These are phyloP conservation scores for Rhodotorula sp. DNA, from an alignment of 1,284 basidiomycete species.

Conservation along the genomic window DNA sequence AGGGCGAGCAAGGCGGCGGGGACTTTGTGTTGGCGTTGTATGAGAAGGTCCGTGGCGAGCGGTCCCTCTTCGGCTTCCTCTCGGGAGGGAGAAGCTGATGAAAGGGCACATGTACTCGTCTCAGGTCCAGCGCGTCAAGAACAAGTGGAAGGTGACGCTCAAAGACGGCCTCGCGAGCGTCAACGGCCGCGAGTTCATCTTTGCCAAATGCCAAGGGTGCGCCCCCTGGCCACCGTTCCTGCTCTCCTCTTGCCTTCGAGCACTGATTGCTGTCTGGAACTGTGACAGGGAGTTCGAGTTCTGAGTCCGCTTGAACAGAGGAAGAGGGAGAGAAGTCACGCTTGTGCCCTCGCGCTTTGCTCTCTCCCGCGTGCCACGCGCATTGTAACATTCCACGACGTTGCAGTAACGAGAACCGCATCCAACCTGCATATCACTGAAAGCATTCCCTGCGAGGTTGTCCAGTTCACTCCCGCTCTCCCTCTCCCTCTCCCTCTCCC, in stretches of 20 bases:
- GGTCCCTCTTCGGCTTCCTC: background rate
- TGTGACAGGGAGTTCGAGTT: slow-evolving; percentile 38
- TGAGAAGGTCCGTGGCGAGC: slow-evolving; percentile 71
- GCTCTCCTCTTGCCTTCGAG: background rate
- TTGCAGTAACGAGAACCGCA: background rate
- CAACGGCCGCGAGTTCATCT: slow-evolving; percentile 95
- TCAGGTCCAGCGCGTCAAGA: slow-evolving; percentile 94
- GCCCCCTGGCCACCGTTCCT: slow-evolving; percentile 11
- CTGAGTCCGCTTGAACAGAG: slow-evolving; percentile 3
- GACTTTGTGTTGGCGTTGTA: slow-evolving; percentile 99
- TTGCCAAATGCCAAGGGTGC: slow-evolving; percentile 77
- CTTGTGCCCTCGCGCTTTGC: no score
- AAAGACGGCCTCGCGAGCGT: slow-evolving; percentile 98
- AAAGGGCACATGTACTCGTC: background rate
- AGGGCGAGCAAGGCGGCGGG: slow-evolving; percentile 55
- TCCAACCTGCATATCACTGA: background rate
- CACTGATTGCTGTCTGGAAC: background rate
- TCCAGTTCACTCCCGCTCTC: no score
- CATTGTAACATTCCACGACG: background rate
- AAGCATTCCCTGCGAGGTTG: no score
- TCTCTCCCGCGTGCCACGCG: background rate
- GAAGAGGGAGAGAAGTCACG: background rate
- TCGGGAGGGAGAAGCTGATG: background rate
- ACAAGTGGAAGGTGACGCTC: slow-evolving; percentile 99
- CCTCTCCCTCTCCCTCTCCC: background rate